phyloP scores from a whole-genome alignment of 78 protist species.

The Dictyostelium intermedium region DNA sequence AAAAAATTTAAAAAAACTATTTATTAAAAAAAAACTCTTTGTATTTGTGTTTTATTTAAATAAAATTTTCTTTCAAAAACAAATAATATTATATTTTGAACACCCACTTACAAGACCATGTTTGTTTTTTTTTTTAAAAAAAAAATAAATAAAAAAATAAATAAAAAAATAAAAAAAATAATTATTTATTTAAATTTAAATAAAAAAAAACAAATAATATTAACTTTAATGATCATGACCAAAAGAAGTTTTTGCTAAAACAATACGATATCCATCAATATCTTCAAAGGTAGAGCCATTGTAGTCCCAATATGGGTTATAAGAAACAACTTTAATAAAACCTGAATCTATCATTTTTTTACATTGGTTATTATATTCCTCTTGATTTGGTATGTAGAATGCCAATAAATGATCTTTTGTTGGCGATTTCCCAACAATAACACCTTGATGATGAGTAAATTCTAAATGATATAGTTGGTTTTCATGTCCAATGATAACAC shows the following conservation, averaged over 20 bases:
- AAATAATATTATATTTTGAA: too few relatives aligned
- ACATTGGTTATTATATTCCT: slow-evolving; percentile 8
- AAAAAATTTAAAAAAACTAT: neutral
- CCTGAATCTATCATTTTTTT: slow-evolving; percentile 1
- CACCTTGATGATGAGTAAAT: neutral
- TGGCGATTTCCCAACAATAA: neutral
- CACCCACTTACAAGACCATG: too few relatives aligned
- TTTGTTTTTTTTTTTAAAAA: too few relatives aligned
- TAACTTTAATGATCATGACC: neutral
- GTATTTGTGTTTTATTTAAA: too few relatives aligned
- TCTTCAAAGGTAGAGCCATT: slow-evolving; percentile 1
- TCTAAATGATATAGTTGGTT: slow-evolving; percentile 12
- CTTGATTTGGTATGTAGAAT: neutral
- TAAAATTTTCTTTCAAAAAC: too few relatives aligned
- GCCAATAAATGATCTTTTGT: slow-evolving; percentile 17
- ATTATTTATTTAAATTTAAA: too few relatives aligned
- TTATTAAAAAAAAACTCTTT: too few relatives aligned
- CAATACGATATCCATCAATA: slow-evolving; percentile 16
- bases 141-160: too few relatives aligned
- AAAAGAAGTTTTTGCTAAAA: slow-evolving; percentile 14
- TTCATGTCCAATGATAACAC: neutral
- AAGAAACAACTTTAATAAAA: neutral
- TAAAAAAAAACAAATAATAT: too few relatives aligned
- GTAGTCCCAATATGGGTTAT: slow-evolving; percentile 17
- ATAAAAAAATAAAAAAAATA: too few relatives aligned